phyloP scores from a whole-genome alignment of 1,284 basidiomycete genomes.

The Inonotus hispidus region DNA sequence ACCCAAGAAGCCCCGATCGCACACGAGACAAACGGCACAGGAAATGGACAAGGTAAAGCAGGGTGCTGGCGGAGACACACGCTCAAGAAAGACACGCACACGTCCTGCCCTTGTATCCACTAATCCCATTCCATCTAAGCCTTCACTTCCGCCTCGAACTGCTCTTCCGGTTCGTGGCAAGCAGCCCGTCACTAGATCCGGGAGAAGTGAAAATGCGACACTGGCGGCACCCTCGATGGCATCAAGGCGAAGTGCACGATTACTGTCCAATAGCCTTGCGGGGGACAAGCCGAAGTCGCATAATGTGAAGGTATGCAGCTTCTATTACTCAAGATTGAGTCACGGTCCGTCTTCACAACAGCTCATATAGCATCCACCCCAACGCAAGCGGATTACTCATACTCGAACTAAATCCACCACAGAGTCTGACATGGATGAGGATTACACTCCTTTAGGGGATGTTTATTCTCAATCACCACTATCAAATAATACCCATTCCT shows the following conservation, averaged over 20 bases:
- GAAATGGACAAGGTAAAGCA: conserved; percentile 37
- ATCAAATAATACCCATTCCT: conserved; percentile 48
- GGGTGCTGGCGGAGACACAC: conserved; percentile 49
- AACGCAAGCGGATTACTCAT: conserved; percentile 51
- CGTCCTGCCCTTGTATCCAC: conserved; percentile 72
- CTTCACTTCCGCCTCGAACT: conserved; percentile 15
- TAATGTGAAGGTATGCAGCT: conserved; percentile 30
- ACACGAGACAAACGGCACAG: conserved; percentile 46
- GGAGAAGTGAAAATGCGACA: conserved; percentile 41
- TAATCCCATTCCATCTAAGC: conserved; percentile 67
- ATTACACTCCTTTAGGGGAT: conserved; percentile 38
- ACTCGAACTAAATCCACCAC: conserved; percentile 46
- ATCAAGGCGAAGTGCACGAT: conserved; percentile 60
- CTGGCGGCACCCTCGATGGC: conserved; percentile 35
- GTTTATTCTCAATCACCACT: conserved; percentile 55
- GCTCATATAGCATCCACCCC: conserved; percentile 36
- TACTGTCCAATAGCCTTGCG: conserved; percentile 43
- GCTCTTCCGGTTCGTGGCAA: conserved; percentile 50
- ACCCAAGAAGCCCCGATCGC: conserved; percentile 66
- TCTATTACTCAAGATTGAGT: conserved; percentile 15
- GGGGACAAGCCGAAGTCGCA: conserved; percentile 40
- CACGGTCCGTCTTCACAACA: background rate
- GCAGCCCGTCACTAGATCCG: conserved; percentile 53
- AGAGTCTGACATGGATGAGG: conserved; percentile 69
- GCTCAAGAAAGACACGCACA: conserved; percentile 79